Conservation (phyloP, 2,329 filamentous ascomycete genomes). For the Colletotrichum sp. region DNA sequence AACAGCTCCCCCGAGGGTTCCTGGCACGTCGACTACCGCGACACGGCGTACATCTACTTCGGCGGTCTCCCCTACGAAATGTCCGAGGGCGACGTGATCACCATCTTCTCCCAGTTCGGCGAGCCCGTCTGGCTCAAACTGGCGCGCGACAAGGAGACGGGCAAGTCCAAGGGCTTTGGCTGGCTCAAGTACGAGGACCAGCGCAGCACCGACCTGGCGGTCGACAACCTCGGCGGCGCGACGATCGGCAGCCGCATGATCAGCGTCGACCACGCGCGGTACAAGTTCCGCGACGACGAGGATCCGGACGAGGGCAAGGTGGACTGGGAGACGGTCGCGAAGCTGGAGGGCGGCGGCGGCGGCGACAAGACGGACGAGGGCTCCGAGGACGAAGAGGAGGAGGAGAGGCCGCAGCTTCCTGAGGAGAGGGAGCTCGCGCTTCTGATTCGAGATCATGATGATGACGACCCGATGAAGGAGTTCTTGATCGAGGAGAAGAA, state of each 20-base stretch:
- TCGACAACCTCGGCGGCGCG: slow-evolving; percentile 92
- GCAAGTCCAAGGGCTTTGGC: slow-evolving; percentile 91
- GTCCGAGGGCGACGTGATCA: slow-evolving; percentile 93
- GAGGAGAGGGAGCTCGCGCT: slow-evolving; percentile 83
- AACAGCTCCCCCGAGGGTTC: slow-evolving; percentile 80
- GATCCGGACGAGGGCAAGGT: slow-evolving; percentile 64
- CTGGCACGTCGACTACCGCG: slow-evolving; percentile 97
- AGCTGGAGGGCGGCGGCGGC: slow-evolving; percentile 52
- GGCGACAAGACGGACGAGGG: slow-evolving; percentile 52
- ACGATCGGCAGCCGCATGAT: slow-evolving; percentile 81
- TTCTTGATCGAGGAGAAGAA: slow-evolving; percentile 91
- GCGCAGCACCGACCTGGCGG: slow-evolving; percentile 91
- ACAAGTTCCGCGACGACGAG: slow-evolving; percentile 85
- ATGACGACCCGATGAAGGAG: slow-evolving; percentile 97
- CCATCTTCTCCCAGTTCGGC: slow-evolving; percentile 96
- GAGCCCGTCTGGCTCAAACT: slow-evolving; percentile 94
- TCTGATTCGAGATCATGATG: slow-evolving; percentile 81
- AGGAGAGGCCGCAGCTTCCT: slow-evolving; percentile 68
- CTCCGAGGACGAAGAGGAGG: slow-evolving; percentile 46
- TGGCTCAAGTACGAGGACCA: slow-evolving; percentile 99
- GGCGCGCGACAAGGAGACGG: slow-evolving; percentile 92
- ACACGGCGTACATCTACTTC: slow-evolving; percentile 96
- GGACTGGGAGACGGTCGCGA: slow-evolving; percentile 64
- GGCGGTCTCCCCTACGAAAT: slow-evolving; percentile 92
- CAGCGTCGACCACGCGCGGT: slow-evolving; percentile 90